Base-by-base conservation (phyloP, 805 yeast species). In the Clavispora carvajalis region DNA sequence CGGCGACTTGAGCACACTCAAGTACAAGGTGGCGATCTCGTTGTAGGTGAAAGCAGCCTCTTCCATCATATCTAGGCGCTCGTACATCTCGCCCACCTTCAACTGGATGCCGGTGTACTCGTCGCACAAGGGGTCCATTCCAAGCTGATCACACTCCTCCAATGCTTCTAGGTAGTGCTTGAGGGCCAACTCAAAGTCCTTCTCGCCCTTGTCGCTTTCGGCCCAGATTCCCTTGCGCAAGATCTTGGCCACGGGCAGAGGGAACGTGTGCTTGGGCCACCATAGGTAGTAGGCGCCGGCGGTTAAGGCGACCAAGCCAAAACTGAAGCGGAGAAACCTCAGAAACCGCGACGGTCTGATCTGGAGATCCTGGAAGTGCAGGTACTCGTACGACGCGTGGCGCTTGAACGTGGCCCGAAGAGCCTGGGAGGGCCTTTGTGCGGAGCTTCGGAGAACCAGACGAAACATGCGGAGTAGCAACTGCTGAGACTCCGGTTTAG, bases 31-130 rank as follows among this genome's bases (percentile, higher is more conserved):
- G 11, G 80, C 76, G 36, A 86, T 65, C 52, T 85, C 91, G 41
- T 77, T 67, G 60, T 86, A 89, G 7, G 86, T 62, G 46, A 71
- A 69, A 26, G 76, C 69, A 0, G 95, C 95, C 38, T 82, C 84
- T 11, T 76, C 76, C 23, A 55, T 48, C 78, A 76, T 71, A 16
- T 70, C 73, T 50, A 88, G 60, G 30, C 81, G 70, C 53, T 87
- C 95, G 56, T 79, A 85, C 88, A 88, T 83, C 54, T 89, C 95
- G 9, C 84, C 95, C 25, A 87, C 67, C 54, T 90, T 87, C 58
- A 91, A 69, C 54, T 90, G 95, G 39, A 91, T 77, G 0, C 97
- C 96, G 0, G 97, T 90, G 59, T 85, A 90, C 54, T 85, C 91
- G 54, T 87, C 93, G 41, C 79, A 70, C 23, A 84, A 51, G 9